Evolutionary conservation across 139 green algal species (phyloP), one percentile per base, ranked within the genome.

Genomic region (Nannochloris sp.): DNA sequence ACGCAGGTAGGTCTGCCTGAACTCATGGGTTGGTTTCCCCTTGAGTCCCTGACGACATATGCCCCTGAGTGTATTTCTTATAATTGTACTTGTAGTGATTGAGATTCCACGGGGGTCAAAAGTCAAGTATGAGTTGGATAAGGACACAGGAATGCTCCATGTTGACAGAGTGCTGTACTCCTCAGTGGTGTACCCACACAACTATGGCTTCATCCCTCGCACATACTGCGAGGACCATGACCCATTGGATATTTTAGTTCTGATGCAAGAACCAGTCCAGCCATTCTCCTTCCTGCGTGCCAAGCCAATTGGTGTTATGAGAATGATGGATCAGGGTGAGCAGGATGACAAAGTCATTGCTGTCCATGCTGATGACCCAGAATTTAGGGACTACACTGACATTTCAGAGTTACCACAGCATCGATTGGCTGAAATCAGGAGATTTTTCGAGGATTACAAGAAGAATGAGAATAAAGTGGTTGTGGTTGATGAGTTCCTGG

Each of bases 71-170:
- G 27, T 29, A 29, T 29, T 29, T 29, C 27, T 29, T 5, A 29
- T 29, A 0, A 50, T 50, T 50, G 44, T 50, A 50, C 4, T 18
- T 31, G 21, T 71, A 40, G 90, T 97, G 25, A 90, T 97, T 65
- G 90, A 97, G 71, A 96, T 97, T 57, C 87, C 90, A 9, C 78
- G 83, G 14, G 87, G 85, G 10, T 88, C 78, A 4, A 94, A 96
- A 70, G 90, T 96, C 61, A 97, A 97, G 74, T 85, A 96, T 67
- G 90, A 97, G 76, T 78, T 97, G 50, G 90, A 97, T 79, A 97
- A 97, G 70, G 65, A 77, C 8, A 85, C 82, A 3, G 76, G 78
- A 27, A 54, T 85, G 55, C 66, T 85, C 31, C 73, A 76, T 55
- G 88, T 97, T 0, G 91, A 97, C 76, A 83, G 91, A 48, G 84